These are phyloP conservation scores for Chytriomyces sp. DNA, from an alignment of 192 early-diverging fungal genomes.

Conservation along the genomic window DNA sequence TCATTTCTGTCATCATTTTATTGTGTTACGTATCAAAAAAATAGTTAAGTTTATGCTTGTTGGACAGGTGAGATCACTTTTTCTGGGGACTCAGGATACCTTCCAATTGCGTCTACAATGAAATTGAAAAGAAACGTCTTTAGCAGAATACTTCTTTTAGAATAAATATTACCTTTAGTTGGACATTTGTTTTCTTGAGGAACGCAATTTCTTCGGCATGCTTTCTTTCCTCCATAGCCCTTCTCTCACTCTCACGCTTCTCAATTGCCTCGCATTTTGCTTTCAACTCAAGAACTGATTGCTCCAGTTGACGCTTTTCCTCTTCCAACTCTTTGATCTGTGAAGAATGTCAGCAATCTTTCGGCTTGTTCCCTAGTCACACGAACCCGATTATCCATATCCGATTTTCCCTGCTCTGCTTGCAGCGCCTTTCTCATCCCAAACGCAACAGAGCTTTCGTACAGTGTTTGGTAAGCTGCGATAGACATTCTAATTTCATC, in stretches of 20 bases:
- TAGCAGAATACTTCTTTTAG: background rate
- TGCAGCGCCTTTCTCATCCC: slow-evolving; percentile 67
- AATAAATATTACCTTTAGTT: slow-evolving; percentile 54
- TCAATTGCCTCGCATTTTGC: slow-evolving; percentile 69
- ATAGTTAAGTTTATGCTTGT: too few relatives aligned
- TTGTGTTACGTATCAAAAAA: too few relatives aligned
- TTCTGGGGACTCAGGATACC: slow-evolving; percentile 68
- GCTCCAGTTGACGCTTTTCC: slow-evolving; percentile 62
- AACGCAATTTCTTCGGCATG: slow-evolving; percentile 70
- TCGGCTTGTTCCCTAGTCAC: background rate
- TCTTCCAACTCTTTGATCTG: slow-evolving; percentile 66
- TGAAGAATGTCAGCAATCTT: slow-evolving; percentile 31
- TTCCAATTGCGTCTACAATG: slow-evolving; percentile 62
- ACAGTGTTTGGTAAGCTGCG: slow-evolving; percentile 66
- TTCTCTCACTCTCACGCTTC: slow-evolving; percentile 60
- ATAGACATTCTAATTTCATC: slow-evolving; percentile 72
- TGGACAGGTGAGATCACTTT: slow-evolving; percentile 45
- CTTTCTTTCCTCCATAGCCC: slow-evolving; percentile 68
- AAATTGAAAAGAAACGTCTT: background rate
- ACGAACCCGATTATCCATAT: slow-evolving; percentile 61
- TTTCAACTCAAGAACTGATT: slow-evolving; percentile 60
- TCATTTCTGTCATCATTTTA: too few relatives aligned
- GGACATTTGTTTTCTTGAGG: slow-evolving; percentile 69
- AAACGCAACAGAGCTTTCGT: slow-evolving; percentile 64
- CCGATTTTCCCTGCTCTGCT: slow-evolving; percentile 64